Evolutionary conservation across 495 filamentous ascomycete genomes (phyloP).

Genomic region (Entonaema liquescens): DNA sequence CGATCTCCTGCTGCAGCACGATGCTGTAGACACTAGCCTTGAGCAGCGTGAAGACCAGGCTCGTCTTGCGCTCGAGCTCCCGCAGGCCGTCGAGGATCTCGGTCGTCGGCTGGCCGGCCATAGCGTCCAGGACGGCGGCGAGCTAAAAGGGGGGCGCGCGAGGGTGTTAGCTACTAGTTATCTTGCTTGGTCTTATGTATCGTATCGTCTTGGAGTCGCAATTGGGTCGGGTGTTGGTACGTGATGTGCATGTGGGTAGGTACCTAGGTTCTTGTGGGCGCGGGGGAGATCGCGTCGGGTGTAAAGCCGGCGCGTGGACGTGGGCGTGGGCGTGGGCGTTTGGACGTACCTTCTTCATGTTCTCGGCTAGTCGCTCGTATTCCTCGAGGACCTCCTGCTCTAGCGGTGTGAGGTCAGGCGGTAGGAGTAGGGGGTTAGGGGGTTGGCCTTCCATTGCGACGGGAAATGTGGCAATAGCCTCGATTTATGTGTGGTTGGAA

Average conservation of each 20-base stretch:
- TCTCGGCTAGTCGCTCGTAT: constrained; percentile 84
- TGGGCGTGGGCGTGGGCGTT: not conserved
- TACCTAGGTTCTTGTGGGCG: constrained; percentile 14
- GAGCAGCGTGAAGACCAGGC: constrained; percentile 89
- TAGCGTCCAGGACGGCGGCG: constrained; percentile 65
- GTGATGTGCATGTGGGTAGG: not conserved
- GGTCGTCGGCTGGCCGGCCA: constrained; percentile 70
- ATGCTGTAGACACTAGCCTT: constrained; percentile 99
- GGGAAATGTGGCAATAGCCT: too few relatives aligned
- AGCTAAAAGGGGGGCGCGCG: constrained; percentile 60
- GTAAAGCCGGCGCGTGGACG: constrained; percentile 10
- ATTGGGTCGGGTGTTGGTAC: too few relatives aligned
- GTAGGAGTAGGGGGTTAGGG: constrained; percentile 45
- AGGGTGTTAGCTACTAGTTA: constrained; percentile 4
- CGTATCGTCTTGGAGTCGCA: too few relatives aligned
- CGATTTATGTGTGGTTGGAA: not conserved
- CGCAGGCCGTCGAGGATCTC: constrained; percentile 85
- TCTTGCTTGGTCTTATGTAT: not conserved
- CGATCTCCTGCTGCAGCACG: constrained; percentile 95
- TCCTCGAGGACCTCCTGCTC: constrained; percentile 96
- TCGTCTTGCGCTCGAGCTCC: constrained; percentile 90
- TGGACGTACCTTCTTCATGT: constrained; percentile 84
- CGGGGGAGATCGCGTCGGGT: too few relatives aligned
- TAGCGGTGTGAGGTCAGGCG: constrained; percentile 72
- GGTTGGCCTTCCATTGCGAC: constrained; percentile 45